These are phyloP conservation scores for Epichloe brachyelytri DNA, from an alignment of 2,329 filamentous ascomycete genomes.

Conservation along the genomic window DNA sequence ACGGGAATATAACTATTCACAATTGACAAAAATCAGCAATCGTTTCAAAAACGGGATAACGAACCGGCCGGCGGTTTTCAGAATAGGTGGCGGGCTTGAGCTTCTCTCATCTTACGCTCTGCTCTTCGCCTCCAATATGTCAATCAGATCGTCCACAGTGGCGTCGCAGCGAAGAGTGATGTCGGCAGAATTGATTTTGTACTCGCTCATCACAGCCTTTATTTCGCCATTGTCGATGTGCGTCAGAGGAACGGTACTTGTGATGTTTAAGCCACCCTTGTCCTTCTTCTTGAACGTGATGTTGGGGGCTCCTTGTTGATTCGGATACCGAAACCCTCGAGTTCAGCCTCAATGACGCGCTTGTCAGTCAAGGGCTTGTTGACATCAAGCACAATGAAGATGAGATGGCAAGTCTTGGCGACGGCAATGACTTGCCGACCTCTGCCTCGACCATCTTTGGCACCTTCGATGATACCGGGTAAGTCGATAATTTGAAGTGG, in stretches of 20 bases:
- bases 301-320: slow-evolving; percentile 95
- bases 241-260: slow-evolving; percentile 80
- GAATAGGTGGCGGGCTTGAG: neutral
- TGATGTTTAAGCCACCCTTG: slow-evolving; percentile 91
- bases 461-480: slow-evolving; percentile 96
- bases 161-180: slow-evolving; percentile 97
- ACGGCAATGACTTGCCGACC: slow-evolving; percentile 98
- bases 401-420: slow-evolving; percentile 95
- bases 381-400: slow-evolving; percentile 96
- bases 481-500: slow-evolving; percentile 98
- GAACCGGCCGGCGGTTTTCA: too few species aligned
- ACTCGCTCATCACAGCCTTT: slow-evolving; percentile 94
- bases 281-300: slow-evolving; percentile 99
- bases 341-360: slow-evolving; percentile 82
- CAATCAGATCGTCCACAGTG: slow-evolving; percentile 93
- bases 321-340: slow-evolving; percentile 94
- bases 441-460: slow-evolving; percentile 94
- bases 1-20: slow-evolving; percentile 84
- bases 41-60: too few species aligned
- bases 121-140: slow-evolving; percentile 86
- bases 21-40: neutral
- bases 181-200: slow-evolving; percentile 91
- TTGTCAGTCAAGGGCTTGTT: slow-evolving; percentile 98
- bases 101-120: slow-evolving; percentile 31
- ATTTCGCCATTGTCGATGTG: slow-evolving; percentile 96